phyloP scores from a whole-genome alignment of 1,284 basidiomycete genomes.

The Porphyrellus sp. region DNA sequence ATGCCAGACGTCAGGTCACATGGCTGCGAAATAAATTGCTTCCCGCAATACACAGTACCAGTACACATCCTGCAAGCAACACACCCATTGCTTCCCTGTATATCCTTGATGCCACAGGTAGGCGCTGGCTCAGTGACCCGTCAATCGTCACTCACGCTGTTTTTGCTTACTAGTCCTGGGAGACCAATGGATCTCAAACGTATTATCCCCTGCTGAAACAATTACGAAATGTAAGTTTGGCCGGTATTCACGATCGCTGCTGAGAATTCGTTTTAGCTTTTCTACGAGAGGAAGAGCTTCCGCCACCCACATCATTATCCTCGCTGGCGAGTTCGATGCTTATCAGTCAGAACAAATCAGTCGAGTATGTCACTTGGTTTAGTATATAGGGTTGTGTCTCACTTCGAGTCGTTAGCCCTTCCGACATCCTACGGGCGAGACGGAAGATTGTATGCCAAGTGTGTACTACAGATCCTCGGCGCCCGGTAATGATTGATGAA shows the following conservation, averaged over 20 bases:
- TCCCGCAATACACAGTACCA: constrained; percentile 63
- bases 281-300: constrained; percentile 49
- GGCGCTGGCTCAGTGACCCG: constrained; percentile 1
- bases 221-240: constrained; percentile 48
- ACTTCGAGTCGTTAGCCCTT: constrained; percentile 37
- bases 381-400: constrained; percentile 10
- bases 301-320: constrained; percentile 59
- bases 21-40: constrained; percentile 94
- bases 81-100: constrained; percentile 42
- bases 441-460: constrained; percentile 61
- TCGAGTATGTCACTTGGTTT: constrained; percentile 42
- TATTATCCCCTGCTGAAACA: constrained; percentile 47
- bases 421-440: constrained; percentile 53
- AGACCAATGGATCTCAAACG: constrained; percentile 55
- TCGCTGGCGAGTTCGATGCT: constrained; percentile 53
- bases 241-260: neutral
- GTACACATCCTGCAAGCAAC: constrained; percentile 35
- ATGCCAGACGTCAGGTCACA: constrained; percentile 87
- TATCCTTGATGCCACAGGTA: constrained; percentile 78
- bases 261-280: constrained; percentile 50
- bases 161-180: constrained; percentile 49
- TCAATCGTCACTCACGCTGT: neutral
- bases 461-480: constrained; percentile 62
- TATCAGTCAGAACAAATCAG: constrained; percentile 40
- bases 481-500: constrained; percentile 76